phyloP scores from a whole-genome alignment of 306 rosid species.

The apple (Malus domestica) region DNA sequence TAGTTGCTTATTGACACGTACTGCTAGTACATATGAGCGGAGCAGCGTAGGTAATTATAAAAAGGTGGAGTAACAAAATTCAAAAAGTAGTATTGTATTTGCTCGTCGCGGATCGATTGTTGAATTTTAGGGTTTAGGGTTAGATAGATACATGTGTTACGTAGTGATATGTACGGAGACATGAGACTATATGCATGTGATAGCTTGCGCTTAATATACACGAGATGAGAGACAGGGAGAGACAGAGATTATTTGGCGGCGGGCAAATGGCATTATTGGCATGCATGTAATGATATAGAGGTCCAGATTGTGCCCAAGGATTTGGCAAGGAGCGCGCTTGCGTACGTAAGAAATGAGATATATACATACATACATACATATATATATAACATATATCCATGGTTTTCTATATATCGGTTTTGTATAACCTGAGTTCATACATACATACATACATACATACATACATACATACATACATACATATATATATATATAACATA shows the following conservation, averaged over 20 bases:
- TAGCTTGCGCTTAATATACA: not conserved
- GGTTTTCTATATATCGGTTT: not conserved
- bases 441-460: too few species aligned
- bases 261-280: not conserved
- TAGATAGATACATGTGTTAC: not conserved
- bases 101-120: not conserved
- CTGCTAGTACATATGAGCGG: not conserved
- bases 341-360: too few species aligned
- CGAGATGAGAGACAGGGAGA: not conserved
- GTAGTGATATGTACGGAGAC: constrained; percentile 9
- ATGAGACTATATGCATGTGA: not conserved
- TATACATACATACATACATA: too few species aligned
- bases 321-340: too few species aligned
- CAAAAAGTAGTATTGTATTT: not conserved
- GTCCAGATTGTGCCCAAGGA: too few species aligned
- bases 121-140: too few species aligned
- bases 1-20: not conserved
- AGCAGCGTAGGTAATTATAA: not conserved
- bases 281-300: too few species aligned
- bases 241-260: not conserved
- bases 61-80: not conserved
- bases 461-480: too few species aligned
- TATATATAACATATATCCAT: too few species aligned
- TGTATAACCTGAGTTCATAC: not conserved
- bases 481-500: too few species aligned